A percentile compares a stretch with the other conserved stretches of the same genome.
Evolutionary conservation across 202 grass and related monocot species (phyloP).

Genomic region (Schoenoplectus tabernaemontani): DNA sequence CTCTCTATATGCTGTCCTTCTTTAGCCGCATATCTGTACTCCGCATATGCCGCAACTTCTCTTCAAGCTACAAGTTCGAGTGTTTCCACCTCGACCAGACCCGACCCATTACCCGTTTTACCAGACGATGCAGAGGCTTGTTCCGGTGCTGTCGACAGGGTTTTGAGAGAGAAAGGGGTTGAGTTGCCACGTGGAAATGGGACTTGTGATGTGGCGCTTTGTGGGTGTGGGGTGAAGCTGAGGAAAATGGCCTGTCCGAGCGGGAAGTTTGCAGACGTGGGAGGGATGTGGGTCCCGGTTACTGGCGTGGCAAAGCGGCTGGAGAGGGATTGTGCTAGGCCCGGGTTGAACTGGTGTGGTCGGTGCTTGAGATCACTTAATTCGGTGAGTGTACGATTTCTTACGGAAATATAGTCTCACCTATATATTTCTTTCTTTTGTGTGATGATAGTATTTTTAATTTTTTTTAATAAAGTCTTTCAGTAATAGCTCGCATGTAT

Average conservation of each 20-base stretch:
- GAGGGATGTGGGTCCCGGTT: conserved; percentile 36
- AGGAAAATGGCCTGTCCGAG: conserved; percentile 44
- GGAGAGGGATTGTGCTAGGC: conserved; percentile 40
- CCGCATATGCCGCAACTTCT: conserved; percentile 58
- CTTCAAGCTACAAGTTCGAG: conserved; percentile 25
- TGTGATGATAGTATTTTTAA: neutral
- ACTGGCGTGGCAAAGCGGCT: conserved; percentile 28
- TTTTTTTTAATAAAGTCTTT: neutral
- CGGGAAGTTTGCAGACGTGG: conserved; percentile 5
- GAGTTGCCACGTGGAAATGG: conserved; percentile 40
- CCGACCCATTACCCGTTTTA: conserved; percentile 49
- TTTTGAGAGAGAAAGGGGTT: conserved; percentile 40
- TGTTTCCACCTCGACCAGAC: conserved; percentile 1
- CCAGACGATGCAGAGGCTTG: conserved; percentile 84
- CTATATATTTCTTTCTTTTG: neutral
- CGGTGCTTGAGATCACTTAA: conserved; percentile 67
- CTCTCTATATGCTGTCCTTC: conserved; percentile 62
- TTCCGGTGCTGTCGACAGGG: conserved; percentile 56
- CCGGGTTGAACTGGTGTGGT: conserved; percentile 51
- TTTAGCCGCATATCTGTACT: conserved; percentile 69
- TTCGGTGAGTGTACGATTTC: conserved; percentile 36
- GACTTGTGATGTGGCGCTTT: conserved; percentile 73
- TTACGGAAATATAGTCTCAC: too few relatives aligned
- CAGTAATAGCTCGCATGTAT: neutral
- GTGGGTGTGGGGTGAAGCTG: conserved; percentile 76